Conservation (phyloP, 2,329 filamentous ascomycete species). For the Oidium heveae region DNA sequence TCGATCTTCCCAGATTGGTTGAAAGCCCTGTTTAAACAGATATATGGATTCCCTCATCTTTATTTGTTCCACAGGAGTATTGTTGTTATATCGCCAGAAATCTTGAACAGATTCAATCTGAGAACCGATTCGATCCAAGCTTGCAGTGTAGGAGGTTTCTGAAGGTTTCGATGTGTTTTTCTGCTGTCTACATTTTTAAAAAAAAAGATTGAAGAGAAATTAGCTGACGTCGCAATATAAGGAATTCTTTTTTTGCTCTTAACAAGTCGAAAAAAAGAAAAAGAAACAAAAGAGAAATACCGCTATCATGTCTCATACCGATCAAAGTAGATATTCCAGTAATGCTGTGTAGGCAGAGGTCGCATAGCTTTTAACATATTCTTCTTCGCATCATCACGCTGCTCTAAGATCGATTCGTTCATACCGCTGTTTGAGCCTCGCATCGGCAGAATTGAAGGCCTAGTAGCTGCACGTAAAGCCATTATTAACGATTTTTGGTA, state of each 20-base stretch:
- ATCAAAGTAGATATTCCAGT: conserved; percentile 51
- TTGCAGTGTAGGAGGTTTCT: conserved; percentile 12
- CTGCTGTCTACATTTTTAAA: conserved; percentile 9
- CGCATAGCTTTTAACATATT: conserved; percentile 56
- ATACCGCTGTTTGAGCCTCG: neutral
- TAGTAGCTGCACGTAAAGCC: neutral
- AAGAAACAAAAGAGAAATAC: too few relatives aligned
- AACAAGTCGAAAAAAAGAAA: too few relatives aligned
- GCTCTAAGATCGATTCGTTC: conserved; percentile 34
- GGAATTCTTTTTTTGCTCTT: too few relatives aligned
- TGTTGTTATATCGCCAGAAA: conserved; percentile 65
- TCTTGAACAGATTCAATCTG: conserved; percentile 62
- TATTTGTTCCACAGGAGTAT: conserved; percentile 51
- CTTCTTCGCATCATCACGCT: conserved; percentile 57
- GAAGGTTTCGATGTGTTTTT: conserved; percentile 15
- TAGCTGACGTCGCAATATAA: too few relatives aligned
- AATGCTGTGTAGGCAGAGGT: conserved; percentile 52
- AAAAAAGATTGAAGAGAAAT: too few relatives aligned
- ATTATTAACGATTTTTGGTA: neutral
- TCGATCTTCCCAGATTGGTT: conserved; percentile 61
- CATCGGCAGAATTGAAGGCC: neutral
- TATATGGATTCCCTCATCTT: conserved; percentile 57
- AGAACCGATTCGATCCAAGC: conserved; percentile 33
- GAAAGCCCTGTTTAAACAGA: conserved; percentile 55
- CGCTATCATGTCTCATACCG: conserved; percentile 18